These are phyloP conservation scores for Barbarea vulgaris DNA, from an alignment of 345 rosid genomes.

Conservation along the genomic window DNA sequence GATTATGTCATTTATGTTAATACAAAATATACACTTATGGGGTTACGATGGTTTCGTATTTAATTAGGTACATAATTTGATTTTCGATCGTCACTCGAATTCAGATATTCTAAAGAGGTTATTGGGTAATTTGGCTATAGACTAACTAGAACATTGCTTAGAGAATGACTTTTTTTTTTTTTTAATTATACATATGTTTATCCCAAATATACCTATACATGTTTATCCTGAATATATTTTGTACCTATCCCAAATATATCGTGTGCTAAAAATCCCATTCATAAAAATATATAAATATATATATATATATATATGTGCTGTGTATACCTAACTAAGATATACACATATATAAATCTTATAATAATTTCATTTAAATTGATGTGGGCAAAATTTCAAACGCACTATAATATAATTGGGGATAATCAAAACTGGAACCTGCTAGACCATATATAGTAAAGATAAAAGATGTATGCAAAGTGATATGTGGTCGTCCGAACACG, in stretches of 20 bases:
- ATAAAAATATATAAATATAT: no score
- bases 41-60: not conserved
- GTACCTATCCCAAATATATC: not conserved
- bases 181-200: not conserved
- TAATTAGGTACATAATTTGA: not conserved
- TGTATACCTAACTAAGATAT: not conserved
- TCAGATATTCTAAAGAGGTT: not conserved
- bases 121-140: not conserved
- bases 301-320: not conserved
- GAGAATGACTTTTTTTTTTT: not conserved
- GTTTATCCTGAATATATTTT: not conserved
- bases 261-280: not conserved
- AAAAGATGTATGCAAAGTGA: not conserved
- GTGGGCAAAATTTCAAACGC: not conserved
- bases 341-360: not conserved
- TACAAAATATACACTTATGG: conserved; percentile 2
- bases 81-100: not conserved
- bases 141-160: not conserved
- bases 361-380: not conserved
- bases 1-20: conserved; percentile 6
- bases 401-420: not conserved
- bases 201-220: not conserved
- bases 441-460: not conserved
- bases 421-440: not conserved
- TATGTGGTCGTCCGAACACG: not conserved